A percentile compares a stretch with the other conserved stretches of the same genome.
Conservation (phyloP, 345 rosid species). For the Angophora floribunda region DNA sequence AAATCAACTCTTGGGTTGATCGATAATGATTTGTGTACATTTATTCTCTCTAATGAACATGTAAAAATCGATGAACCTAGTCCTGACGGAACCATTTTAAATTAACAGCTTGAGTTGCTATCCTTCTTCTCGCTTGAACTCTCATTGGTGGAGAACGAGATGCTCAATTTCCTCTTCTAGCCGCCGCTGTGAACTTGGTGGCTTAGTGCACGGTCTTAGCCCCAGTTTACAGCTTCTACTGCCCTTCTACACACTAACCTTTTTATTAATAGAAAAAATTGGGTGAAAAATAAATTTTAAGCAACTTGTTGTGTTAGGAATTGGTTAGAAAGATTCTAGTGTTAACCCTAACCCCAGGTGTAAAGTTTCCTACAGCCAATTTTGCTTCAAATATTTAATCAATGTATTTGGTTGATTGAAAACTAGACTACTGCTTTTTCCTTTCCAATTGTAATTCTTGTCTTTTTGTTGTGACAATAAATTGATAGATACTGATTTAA, state of each 20-base stretch:
- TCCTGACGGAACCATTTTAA: not conserved
- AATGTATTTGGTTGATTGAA: not conserved
- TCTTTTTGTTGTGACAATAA: not conserved
- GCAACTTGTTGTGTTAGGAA: constrained; percentile 20
- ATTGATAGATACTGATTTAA: not conserved
- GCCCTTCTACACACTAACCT: not conserved
- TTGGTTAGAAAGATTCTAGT: not conserved
- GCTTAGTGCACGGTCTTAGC: constrained; percentile 49
- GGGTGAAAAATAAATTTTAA: not conserved
- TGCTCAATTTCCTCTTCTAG: constrained; percentile 67
- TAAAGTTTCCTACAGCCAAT: not conserved
- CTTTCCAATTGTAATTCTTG: not conserved
- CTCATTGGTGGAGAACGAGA: constrained; percentile 53
- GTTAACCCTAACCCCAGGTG: constrained; percentile 1
- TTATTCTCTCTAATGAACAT: not conserved
- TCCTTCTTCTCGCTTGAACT: constrained; percentile 63
- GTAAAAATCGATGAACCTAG: not conserved
- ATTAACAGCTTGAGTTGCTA: constrained; percentile 48
- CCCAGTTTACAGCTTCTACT: constrained; percentile 21
- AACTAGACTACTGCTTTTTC: not conserved
- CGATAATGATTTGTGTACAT: no score
- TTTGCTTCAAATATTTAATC: not conserved
- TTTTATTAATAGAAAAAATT: not conserved
- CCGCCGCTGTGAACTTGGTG: constrained; percentile 73
- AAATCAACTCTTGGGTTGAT: no score